Conservation (phyloP, 108 stramenopile species). For the Schizochytrium sp. region DNA sequence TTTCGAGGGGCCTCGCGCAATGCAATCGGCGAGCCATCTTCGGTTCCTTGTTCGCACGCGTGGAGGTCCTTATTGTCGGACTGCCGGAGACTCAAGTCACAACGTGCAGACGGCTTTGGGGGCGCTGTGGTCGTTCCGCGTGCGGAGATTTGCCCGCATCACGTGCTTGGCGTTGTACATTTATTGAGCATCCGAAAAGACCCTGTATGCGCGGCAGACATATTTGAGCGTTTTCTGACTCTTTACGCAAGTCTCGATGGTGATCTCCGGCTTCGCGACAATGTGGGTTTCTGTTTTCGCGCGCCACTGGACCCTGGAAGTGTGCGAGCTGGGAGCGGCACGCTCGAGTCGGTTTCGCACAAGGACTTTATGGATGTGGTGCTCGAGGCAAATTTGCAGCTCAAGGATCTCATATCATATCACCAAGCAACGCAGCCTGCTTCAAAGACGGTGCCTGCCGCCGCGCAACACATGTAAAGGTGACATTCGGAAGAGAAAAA, state of each 20-base stretch:
- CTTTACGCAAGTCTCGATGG: not conserved
- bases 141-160: not conserved
- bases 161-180: not conserved
- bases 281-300: not conserved
- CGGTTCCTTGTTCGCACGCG: not conserved
- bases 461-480: no score
- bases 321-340: not conserved
- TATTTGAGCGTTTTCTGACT: not conserved
- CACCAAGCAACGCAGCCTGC: not conserved
- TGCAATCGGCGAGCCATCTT: no score
- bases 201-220: not conserved
- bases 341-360: not conserved
- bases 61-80: not conserved
- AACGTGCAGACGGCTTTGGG: not conserved
- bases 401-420: not conserved
- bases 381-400: not conserved
- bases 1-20: not conserved
- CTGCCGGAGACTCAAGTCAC: not conserved
- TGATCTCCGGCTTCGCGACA: not conserved
- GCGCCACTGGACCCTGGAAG: not conserved
- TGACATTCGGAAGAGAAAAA: no score
- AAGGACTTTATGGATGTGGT: conserved; percentile 9
- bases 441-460: no score
- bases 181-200: not conserved
- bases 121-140: not conserved